These are phyloP conservation scores for Luffa aegyptiaca DNA, from an alignment of 306 rosid species.

Conservation along the genomic window DNA sequence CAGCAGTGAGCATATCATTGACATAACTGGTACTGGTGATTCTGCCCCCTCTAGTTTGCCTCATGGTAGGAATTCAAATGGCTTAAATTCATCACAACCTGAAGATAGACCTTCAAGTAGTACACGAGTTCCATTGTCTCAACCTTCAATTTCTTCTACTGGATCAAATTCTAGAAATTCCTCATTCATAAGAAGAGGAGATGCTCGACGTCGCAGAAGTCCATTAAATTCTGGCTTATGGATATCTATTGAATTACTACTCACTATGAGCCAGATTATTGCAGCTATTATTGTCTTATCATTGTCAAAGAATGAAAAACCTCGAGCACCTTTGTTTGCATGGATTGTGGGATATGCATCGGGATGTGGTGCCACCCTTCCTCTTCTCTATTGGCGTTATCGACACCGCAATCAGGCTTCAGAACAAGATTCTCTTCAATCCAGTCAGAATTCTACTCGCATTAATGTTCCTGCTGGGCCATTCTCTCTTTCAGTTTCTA, in stretches of 20 bases:
- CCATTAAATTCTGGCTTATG: constrained; percentile 88
- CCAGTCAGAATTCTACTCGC: constrained; percentile 70
- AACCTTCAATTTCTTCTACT: constrained; percentile 36
- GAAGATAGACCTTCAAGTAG: constrained; percentile 43
- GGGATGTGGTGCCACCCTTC: constrained; percentile 88
- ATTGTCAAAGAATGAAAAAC: constrained; percentile 72
- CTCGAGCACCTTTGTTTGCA: constrained; percentile 65
- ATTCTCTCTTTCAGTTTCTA: constrained; percentile 50
- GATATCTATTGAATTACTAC: constrained; percentile 81
- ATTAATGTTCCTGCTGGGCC: constrained; percentile 54
- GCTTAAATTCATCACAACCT: constrained; percentile 26
- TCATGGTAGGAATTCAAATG: constrained; percentile 36
- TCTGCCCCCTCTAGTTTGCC: constrained; percentile 45
- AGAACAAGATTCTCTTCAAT: constrained; percentile 59
- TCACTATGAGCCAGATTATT: constrained; percentile 74
- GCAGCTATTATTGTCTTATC: constrained; percentile 72
- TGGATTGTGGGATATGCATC: constrained; percentile 91
- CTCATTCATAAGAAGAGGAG: constrained; percentile 55
- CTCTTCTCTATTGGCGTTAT: constrained; percentile 94
- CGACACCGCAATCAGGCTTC: constrained; percentile 54
- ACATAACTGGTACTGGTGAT: constrained; percentile 41
- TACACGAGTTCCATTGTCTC: constrained; percentile 21
- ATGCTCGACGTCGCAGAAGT: constrained; percentile 64
- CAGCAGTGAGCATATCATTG: constrained; percentile 40
- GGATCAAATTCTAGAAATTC: constrained; percentile 58